Evolutionary conservation across 176 grass and related monocot species (phyloP).

Genomic region (Tuctoria greenei): DNA sequence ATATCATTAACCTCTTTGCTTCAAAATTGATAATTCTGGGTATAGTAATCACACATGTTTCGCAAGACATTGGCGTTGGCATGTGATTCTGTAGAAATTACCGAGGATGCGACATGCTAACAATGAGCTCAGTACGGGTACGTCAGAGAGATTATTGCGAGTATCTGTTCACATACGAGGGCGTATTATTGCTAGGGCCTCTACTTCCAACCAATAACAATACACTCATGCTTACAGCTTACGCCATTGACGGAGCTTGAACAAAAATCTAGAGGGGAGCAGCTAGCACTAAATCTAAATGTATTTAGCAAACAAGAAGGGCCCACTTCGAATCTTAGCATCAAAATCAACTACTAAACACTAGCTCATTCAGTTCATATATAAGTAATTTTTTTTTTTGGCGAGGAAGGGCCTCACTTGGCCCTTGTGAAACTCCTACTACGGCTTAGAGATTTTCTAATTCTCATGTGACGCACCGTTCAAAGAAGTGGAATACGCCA

Average conservation of each 20-base stretch:
- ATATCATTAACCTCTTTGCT: slow-evolving; percentile 9
- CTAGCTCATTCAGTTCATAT: too few species aligned
- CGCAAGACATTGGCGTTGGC: background rate
- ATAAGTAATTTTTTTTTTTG: too few species aligned
- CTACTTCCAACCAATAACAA: background rate
- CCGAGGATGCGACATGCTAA: background rate
- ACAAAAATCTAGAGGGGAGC: too few species aligned
- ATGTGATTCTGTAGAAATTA: background rate
- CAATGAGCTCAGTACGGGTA: background rate
- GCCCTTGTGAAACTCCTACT: too few species aligned
- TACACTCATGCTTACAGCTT: too few species aligned
- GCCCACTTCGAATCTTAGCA: too few species aligned
- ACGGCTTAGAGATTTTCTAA: too few species aligned
- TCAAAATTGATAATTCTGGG: slow-evolving; percentile 15
- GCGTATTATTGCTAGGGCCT: background rate
- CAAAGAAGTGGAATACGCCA: slow-evolving; percentile 29
- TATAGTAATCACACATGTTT: background rate
- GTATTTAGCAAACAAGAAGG: too few species aligned
- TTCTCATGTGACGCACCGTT: background rate
- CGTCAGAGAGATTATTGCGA: background rate
- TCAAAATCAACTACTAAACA: too few species aligned
- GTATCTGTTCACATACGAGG: background rate
- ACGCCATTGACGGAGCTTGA: too few species aligned
- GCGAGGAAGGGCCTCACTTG: too few species aligned
- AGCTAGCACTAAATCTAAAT: too few species aligned